Percentiles rank a stretch among this genome's conserved stretches.
phyloP scores from a whole-genome alignment of 164 flowering plant species.

The Sedum album region DNA sequence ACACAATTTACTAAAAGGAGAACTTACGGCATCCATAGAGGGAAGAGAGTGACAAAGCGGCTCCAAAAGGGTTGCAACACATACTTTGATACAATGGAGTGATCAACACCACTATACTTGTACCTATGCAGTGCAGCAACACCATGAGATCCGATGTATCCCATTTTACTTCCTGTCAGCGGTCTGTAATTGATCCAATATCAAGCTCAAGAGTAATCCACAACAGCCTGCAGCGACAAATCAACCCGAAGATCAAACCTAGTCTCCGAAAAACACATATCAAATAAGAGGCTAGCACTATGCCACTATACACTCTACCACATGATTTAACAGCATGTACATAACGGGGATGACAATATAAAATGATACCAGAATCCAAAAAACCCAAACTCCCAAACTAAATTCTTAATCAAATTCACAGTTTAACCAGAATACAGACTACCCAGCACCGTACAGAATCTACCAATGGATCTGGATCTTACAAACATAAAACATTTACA shows the following conservation, averaged over 20 bases:
- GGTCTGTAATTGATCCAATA: not conserved
- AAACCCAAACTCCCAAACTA: not conserved
- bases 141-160: constrained; percentile 93
- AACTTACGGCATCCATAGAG: constrained; percentile 99
- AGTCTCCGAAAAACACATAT: not conserved
- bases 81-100: constrained; percentile 82
- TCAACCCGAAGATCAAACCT: not conserved
- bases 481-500: no score
- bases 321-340: no score
- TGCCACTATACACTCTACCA: not conserved
- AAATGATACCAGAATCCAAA: no score
- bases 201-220: not conserved
- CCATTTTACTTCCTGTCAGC: constrained; percentile 34
- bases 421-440: not conserved
- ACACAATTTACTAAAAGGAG: constrained; percentile 1
- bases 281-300: not conserved
- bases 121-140: constrained; percentile 66
- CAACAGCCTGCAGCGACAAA: not conserved
- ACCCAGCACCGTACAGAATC: not conserved
- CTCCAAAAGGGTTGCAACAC: constrained; percentile 90
- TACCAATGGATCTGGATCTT: no score
- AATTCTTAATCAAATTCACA: not conserved
- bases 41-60: constrained; percentile 66
- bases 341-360: no score
- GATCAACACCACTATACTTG: constrained; percentile 92